Evolutionary conservation across 2,329 filamentous ascomycete species (phyloP).

Genomic region (Fusarium albosuccineum): DNA sequence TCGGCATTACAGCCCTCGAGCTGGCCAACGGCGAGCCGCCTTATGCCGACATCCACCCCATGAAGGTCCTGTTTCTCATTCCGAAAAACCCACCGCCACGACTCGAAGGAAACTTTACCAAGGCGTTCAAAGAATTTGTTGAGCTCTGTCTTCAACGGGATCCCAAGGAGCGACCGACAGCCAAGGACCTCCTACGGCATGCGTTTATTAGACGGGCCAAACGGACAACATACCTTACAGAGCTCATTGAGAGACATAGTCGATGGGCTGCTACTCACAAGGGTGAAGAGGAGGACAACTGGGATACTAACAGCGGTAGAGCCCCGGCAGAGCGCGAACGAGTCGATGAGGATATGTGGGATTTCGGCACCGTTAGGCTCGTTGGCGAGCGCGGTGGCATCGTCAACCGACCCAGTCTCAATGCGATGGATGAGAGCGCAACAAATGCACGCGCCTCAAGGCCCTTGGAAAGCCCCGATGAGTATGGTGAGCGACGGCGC

Average conservation of each 20-base stretch:
- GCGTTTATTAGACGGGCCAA: slow-evolving; percentile 92
- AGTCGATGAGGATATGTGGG: slow-evolving; percentile 90
- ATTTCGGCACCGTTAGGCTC: slow-evolving; percentile 94
- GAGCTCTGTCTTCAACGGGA: slow-evolving; percentile 89
- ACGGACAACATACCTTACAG: slow-evolving; percentile 95
- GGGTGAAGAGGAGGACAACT: slow-evolving; percentile 73
- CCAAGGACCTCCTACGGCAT: slow-evolving; percentile 88
- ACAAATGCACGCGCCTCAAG: slow-evolving; percentile 78
- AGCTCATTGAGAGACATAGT: slow-evolving; percentile 91
- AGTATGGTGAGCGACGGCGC: slow-evolving; percentile 66
- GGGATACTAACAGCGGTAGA: slow-evolving; percentile 68
- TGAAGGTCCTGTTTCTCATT: slow-evolving; percentile 97
- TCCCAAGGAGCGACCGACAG: slow-evolving; percentile 87
- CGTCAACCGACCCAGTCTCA: slow-evolving; percentile 68
- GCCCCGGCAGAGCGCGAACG: slow-evolving; percentile 66
- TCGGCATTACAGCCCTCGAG: slow-evolving; percentile 94
- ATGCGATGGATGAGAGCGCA: slow-evolving; percentile 83
- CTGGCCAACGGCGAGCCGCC: slow-evolving; percentile 92
- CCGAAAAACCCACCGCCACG: slow-evolving; percentile 92
- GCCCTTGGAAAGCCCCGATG: slow-evolving; percentile 61
- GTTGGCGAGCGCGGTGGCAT: slow-evolving; percentile 74
- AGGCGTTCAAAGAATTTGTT: slow-evolving; percentile 86
- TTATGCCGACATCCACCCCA: slow-evolving; percentile 96
- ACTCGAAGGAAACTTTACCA: slow-evolving; percentile 84
- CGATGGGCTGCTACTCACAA: slow-evolving; percentile 89